phyloP scores from a whole-genome alignment of 2,329 filamentous ascomycete species.

The Colletotrichum camelliae region DNA sequence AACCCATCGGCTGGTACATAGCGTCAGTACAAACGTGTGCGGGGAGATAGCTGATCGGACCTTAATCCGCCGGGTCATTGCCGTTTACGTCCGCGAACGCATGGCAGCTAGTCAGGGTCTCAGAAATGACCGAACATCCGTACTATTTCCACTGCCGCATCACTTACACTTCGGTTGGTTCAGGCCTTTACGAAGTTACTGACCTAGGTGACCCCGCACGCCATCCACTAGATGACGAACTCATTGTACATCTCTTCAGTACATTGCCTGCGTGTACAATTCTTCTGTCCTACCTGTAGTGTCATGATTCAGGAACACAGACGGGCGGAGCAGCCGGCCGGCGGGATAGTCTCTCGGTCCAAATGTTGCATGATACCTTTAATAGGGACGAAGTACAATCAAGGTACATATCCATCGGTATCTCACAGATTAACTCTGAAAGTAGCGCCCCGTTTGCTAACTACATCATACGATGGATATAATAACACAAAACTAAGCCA shows the following conservation, averaged over 20 bases:
- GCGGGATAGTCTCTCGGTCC: background rate
- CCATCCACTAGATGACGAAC: background rate
- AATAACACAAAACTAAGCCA: background rate
- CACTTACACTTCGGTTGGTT: background rate
- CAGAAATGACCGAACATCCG: background rate
- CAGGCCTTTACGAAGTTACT: background rate
- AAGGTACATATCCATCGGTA: background rate
- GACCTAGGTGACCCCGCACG: background rate
- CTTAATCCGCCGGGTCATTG: too few species aligned
- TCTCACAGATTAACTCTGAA: background rate
- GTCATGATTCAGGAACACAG: background rate
- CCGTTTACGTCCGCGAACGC: too few species aligned
- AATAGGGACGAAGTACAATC: background rate
- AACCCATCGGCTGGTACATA: too few species aligned
- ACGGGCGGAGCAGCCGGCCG: background rate
- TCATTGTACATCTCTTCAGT: background rate
- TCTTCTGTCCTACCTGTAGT: background rate
- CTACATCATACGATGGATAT: background rate
- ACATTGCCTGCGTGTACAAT: background rate
- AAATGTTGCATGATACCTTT: background rate
- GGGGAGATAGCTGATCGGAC: too few species aligned
- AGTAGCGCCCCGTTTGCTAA: background rate
- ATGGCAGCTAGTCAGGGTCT: background rate
- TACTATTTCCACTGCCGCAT: background rate
- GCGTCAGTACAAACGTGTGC: too few species aligned